A percentile compares a stretch with the other conserved stretches of the same genome.
Conservation (phyloP, 2,329 filamentous ascomycete genomes). For the Monilinia laxa region DNA sequence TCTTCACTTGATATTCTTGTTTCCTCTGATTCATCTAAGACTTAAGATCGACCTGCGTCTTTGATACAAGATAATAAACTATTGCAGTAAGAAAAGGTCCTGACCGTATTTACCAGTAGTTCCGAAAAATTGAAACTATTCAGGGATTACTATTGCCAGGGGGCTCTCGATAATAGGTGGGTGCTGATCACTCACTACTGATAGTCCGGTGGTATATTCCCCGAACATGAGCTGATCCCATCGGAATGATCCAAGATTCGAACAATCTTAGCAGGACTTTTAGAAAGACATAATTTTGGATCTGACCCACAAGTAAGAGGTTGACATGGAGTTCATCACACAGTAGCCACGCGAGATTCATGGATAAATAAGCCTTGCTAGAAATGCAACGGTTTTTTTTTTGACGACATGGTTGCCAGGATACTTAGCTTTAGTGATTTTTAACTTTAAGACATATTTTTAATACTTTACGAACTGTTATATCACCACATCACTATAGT, state of each 20-base stretch:
- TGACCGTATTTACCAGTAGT: neutral
- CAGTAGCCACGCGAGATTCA: slow-evolving; percentile 21
- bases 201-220: slow-evolving; percentile 4
- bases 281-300: neutral
- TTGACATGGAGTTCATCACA: neutral
- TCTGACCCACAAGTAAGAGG: neutral
- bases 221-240: slow-evolving; percentile 19
- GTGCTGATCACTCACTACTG: slow-evolving; percentile 1
- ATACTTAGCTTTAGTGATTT: neutral
- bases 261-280: slow-evolving; percentile 1
- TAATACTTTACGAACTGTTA: too few species aligned
- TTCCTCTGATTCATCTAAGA: neutral
- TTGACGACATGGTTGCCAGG: neutral
- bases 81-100: too few species aligned
- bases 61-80: neutral
- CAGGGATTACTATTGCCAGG: slow-evolving; percentile 11
- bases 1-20: too few species aligned
- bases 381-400: slow-evolving; percentile 22
- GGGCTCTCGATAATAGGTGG: neutral
- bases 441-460: neutral
- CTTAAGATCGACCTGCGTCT: neutral
- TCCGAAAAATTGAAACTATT: slow-evolving; percentile 18
- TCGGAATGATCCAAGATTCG: slow-evolving; percentile 13
- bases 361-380: slow-evolving; percentile 22
- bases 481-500: too few species aligned